Evolutionary conservation across 2,329 filamentous ascomycete genomes (phyloP).

Genomic region (Mycosphaerella arachidis): DNA sequence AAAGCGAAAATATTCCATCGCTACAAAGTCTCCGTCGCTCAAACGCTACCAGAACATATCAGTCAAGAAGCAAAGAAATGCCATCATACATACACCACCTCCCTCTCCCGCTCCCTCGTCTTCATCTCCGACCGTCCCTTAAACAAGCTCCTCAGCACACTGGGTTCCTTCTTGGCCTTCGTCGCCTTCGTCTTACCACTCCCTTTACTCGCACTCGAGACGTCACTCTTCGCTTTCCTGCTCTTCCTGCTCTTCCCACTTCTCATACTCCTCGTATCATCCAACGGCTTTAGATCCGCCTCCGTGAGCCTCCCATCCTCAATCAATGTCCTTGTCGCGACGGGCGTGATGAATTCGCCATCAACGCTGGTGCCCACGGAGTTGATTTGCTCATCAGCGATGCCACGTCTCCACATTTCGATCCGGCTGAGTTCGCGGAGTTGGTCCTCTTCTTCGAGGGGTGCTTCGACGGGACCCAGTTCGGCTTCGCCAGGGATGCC

Average conservation of each 20-base stretch:
- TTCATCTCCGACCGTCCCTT: slow-evolving; percentile 17
- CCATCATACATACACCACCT: slow-evolving; percentile 3
- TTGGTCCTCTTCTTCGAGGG: slow-evolving; percentile 47
- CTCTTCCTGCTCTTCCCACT: slow-evolving; percentile 34
- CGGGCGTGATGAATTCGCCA: slow-evolving; percentile 61
- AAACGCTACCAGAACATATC: neutral
- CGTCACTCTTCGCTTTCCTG: slow-evolving; percentile 21
- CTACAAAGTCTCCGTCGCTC: neutral
- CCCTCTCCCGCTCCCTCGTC: slow-evolving; percentile 8
- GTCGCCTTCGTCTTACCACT: slow-evolving; percentile 20
- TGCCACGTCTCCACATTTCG: slow-evolving; percentile 60
- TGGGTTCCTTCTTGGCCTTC: slow-evolving; percentile 40
- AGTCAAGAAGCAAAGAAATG: neutral
- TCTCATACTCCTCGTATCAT: slow-evolving; percentile 31
- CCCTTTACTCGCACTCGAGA: slow-evolving; percentile 19
- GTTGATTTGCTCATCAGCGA: slow-evolving; percentile 53
- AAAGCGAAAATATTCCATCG: too few relatives aligned
- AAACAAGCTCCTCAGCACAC: slow-evolving; percentile 42
- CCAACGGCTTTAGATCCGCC: slow-evolving; percentile 37
- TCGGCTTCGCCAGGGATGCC: slow-evolving; percentile 15
- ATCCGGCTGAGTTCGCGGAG: slow-evolving; percentile 55
- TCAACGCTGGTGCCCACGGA: slow-evolving; percentile 59
- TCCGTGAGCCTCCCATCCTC: slow-evolving; percentile 46
- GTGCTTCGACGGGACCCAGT: slow-evolving; percentile 12
- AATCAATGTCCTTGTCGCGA: slow-evolving; percentile 45